Conservation (phyloP, 768 basidiomycete species). For the Termitomyces titanicus region DNA sequence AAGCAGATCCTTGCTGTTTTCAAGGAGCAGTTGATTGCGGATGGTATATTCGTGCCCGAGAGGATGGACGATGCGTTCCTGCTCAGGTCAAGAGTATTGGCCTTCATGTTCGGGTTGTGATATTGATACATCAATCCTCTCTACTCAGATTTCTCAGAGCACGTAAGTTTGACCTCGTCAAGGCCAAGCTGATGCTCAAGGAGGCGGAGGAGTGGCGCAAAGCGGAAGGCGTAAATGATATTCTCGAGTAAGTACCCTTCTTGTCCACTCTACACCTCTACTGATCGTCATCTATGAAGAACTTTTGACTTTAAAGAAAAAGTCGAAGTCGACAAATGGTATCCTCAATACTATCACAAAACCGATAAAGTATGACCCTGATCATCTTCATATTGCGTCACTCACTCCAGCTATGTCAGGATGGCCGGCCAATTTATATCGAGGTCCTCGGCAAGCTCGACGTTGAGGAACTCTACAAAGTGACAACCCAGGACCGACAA, state of each 20-base stretch:
- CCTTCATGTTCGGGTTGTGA: not conserved
- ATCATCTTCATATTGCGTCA: not conserved
- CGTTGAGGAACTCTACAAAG: slow-evolving; percentile 72
- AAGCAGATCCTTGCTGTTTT: slow-evolving; percentile 64
- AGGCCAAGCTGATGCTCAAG: slow-evolving; percentile 82
- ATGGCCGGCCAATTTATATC: slow-evolving; percentile 94
- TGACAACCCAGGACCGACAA: slow-evolving; percentile 85
- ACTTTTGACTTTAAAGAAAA: slow-evolving; percentile 88
- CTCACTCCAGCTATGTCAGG: slow-evolving; percentile 39
- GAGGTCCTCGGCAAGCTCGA: slow-evolving; percentile 91
- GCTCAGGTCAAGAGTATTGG: slow-evolving; percentile 5
- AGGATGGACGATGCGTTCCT: slow-evolving; percentile 46
- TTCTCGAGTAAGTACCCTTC: slow-evolving; percentile 48
- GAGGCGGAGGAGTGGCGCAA: slow-evolving; percentile 86
- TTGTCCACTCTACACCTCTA: not conserved
- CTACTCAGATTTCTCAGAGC: slow-evolving; percentile 79
- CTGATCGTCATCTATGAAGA: slow-evolving; percentile 30
- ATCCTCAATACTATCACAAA: slow-evolving; percentile 96
- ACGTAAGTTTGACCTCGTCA: slow-evolving; percentile 82
- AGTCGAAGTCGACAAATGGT: slow-evolving; percentile 81
- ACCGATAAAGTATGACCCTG: slow-evolving; percentile 70
- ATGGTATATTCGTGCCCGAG: slow-evolving; percentile 55
- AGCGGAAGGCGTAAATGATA: slow-evolving; percentile 77
- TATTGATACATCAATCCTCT: not conserved
- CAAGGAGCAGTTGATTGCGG: slow-evolving; percentile 57